A percentile compares a stretch with the other conserved stretches of the same genome.
These are phyloP conservation scores for Buddleja alternifolia DNA, from an alignment of 257 asterid species.

Conservation along the genomic window DNA sequence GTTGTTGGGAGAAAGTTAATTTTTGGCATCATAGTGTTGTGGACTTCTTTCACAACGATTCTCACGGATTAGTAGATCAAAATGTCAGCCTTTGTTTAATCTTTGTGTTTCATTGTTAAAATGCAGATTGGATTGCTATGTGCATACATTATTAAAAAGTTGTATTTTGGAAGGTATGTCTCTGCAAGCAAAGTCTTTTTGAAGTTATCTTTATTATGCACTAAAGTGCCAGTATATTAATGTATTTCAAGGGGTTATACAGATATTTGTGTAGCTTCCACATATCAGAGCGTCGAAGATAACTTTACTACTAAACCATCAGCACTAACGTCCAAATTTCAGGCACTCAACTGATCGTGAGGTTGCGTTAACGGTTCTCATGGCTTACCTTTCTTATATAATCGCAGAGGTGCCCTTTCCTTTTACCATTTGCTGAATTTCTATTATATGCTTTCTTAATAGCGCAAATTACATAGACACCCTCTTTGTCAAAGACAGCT, in stretches of 20 bases:
- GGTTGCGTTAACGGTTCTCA: slow-evolving; percentile 78
- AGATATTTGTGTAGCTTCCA: not conserved
- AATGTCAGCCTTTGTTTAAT: slow-evolving; percentile 4
- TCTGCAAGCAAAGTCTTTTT: slow-evolving; percentile 10
- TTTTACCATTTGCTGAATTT: slow-evolving; percentile 7
- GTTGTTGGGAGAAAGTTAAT: not conserved
- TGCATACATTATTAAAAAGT: slow-evolving; percentile 60
- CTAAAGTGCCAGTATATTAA: not conserved
- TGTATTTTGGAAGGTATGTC: slow-evolving; percentile 63
- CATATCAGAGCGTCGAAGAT: not conserved
- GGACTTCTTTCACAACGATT: not conserved
- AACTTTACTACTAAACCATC: not conserved
- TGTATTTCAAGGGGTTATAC: too few relatives aligned
- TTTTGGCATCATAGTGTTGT: not conserved
- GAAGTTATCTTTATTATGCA: slow-evolving; percentile 2
- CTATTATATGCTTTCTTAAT: not conserved
- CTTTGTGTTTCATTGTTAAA: slow-evolving; percentile 17
- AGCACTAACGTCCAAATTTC: slow-evolving; percentile 30
- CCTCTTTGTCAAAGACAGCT: too few relatives aligned
- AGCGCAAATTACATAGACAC: too few relatives aligned
- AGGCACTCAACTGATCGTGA: slow-evolving; percentile 83
- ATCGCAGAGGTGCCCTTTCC: slow-evolving; percentile 55
- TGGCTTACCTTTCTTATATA: slow-evolving; percentile 82
- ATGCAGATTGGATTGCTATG: slow-evolving; percentile 74
- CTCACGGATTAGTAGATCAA: not conserved